A percentile compares a stretch with the other conserved stretches of the same genome.
Conservation (phyloP, 768 basidiomycete genomes). For the Cyathus striatus region DNA sequence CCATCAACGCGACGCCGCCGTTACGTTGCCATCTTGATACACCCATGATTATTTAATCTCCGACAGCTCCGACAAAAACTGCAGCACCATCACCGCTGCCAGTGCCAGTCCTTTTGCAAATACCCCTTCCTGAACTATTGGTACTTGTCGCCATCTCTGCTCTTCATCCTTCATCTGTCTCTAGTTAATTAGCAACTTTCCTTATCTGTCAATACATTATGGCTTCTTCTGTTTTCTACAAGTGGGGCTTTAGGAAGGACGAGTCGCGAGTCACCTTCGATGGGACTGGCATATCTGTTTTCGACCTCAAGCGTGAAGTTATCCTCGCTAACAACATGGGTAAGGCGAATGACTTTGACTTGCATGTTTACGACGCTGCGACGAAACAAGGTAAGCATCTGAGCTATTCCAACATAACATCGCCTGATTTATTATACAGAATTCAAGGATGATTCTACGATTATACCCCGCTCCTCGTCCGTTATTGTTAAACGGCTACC, state of each 20-base stretch:
- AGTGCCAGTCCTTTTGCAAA: no score
- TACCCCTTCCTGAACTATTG: no score
- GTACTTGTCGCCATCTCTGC: constrained; percentile 1
- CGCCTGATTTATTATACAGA: constrained; percentile 40
- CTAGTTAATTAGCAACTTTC: constrained; percentile 20
- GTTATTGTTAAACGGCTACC: constrained; percentile 91
- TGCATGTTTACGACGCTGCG: constrained; percentile 78
- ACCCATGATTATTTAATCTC: no score
- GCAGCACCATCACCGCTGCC: no score
- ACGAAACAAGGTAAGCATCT: constrained; percentile 80
- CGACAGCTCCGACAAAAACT: no score
- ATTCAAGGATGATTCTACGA: constrained; percentile 84
- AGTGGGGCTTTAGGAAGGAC: constrained; percentile 92
- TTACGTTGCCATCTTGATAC: no score
- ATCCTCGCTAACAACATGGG: constrained; percentile 94
- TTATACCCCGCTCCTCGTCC: constrained; percentile 93
- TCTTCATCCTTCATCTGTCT: background rate
- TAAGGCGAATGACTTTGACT: constrained; percentile 96
- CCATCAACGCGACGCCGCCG: no score
- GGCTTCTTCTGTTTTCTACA: constrained; percentile 97
- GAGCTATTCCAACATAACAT: background rate
- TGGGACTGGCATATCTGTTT: constrained; percentile 97
- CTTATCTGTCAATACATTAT: constrained; percentile 36
- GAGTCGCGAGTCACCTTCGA: constrained; percentile 97
- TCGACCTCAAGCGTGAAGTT: constrained; percentile 98